These are phyloP conservation scores for Fusarium protoensiforme DNA, from an alignment of 2,329 filamentous ascomycete genomes.

Conservation along the genomic window DNA sequence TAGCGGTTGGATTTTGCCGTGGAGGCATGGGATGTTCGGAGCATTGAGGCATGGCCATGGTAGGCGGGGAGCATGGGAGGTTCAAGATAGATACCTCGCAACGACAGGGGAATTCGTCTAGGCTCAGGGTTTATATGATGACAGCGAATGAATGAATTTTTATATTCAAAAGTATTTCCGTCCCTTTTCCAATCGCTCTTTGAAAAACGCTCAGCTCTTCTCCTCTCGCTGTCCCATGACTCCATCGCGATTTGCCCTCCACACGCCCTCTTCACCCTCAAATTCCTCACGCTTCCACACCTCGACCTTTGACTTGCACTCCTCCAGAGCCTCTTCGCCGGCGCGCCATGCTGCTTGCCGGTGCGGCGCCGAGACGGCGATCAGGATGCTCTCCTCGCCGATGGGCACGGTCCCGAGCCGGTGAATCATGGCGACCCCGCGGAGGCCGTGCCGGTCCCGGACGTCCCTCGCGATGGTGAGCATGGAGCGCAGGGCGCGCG, in stretches of 20 bases:
- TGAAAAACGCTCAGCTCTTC: background rate
- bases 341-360: slow-evolving; percentile 86
- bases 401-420: slow-evolving; percentile 87
- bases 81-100: background rate
- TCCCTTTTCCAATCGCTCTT: background rate
- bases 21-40: slow-evolving; percentile 4
- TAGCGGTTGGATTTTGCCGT: slow-evolving; percentile 12
- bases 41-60: slow-evolving; percentile 5
- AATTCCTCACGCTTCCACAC: slow-evolving; percentile 97
- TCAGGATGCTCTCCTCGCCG: slow-evolving; percentile 92
- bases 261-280: slow-evolving; percentile 79
- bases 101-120: background rate
- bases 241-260: slow-evolving; percentile 89
- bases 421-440: slow-evolving; percentile 83
- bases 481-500: slow-evolving; percentile 77
- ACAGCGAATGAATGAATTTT: background rate
- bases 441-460: slow-evolving; percentile 70
- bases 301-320: slow-evolving; percentile 88
- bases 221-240: slow-evolving; percentile 62
- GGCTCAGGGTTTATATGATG: slow-evolving; percentile 13
- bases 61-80: background rate
- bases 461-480: slow-evolving; percentile 70
- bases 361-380: slow-evolving; percentile 87
- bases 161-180: background rate
- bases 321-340: slow-evolving; percentile 89